A percentile compares a stretch with the other conserved stretches of the same genome.
Conservation (phyloP, 2,329 filamentous ascomycete species). For the Colletotrichum cordylinicola region DNA sequence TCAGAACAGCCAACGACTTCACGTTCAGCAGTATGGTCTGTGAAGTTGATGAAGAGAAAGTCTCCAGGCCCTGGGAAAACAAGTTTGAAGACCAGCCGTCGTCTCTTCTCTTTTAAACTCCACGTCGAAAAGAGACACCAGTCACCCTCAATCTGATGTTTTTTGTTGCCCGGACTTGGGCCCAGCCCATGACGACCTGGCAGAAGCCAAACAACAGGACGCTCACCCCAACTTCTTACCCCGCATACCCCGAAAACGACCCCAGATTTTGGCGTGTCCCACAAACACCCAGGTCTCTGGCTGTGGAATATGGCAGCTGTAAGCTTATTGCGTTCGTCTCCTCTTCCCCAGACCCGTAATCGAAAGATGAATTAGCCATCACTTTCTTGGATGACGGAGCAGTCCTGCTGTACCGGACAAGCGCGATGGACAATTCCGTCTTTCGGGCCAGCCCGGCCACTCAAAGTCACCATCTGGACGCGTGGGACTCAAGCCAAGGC, state of each 20-base stretch:
- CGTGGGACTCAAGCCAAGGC: not conserved
- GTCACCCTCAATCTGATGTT: not conserved
- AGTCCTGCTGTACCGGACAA: not conserved
- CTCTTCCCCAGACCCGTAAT: not conserved
- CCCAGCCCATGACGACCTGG: not conserved
- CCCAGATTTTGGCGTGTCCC: not conserved
- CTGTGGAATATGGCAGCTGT: not conserved
- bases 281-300: not conserved
- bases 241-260: not conserved
- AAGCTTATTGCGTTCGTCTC: not conserved
- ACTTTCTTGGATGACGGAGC: not conserved
- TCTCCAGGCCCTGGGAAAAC: not conserved
- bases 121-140: not conserved
- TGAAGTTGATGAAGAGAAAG: not conserved
- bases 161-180: not conserved
- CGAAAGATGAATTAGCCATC: not conserved
- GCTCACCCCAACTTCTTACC: not conserved
- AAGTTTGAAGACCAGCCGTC: no score
- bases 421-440: not conserved
- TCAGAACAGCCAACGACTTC: not conserved
- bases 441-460: not conserved
- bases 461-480: not conserved
- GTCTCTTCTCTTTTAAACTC: not conserved
- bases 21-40: not conserved
- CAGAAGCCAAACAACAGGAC: not conserved